A percentile compares a stretch with the other conserved stretches of the same genome.
phyloP scores from a whole-genome alignment of 2,329 filamentous ascomycete genomes.

The Chalaropsis ovoidea region DNA sequence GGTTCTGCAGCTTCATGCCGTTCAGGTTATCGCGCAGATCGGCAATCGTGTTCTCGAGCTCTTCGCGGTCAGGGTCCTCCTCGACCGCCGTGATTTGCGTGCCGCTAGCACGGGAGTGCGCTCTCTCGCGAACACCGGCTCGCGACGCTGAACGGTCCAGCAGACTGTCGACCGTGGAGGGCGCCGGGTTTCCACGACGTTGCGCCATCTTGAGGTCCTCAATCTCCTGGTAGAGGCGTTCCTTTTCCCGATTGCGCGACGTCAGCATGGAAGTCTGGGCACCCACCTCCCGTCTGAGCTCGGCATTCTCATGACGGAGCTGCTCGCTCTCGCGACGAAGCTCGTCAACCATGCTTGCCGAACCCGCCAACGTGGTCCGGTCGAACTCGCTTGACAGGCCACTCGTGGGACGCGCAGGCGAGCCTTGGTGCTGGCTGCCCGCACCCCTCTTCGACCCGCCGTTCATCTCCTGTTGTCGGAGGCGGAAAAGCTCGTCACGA shows the following conservation, averaged over 20 bases:
- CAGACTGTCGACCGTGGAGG: slow-evolving; percentile 72
- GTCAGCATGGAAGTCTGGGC: slow-evolving; percentile 97
- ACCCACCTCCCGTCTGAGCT: slow-evolving; percentile 80
- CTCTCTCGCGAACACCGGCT: slow-evolving; percentile 56
- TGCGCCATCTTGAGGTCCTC: slow-evolving; percentile 88
- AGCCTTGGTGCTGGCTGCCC: slow-evolving; percentile 36
- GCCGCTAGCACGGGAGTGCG: slow-evolving; percentile 64
- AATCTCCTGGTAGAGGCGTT: slow-evolving; percentile 90
- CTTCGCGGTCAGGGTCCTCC: slow-evolving; percentile 72
- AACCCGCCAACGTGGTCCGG: slow-evolving; percentile 43
- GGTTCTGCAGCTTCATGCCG: slow-evolving; percentile 76
- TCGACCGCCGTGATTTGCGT: slow-evolving; percentile 51
- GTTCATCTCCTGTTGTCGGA: slow-evolving; percentile 47
- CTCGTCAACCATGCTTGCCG: slow-evolving; percentile 66
- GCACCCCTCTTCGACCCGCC: slow-evolving; percentile 40
- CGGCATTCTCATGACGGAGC: slow-evolving; percentile 82
- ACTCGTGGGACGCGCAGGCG: slow-evolving; percentile 43
- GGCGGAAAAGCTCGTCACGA: slow-evolving; percentile 69
- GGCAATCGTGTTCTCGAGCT: slow-evolving; percentile 73
- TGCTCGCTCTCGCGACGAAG: slow-evolving; percentile 59
- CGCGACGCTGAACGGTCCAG: slow-evolving; percentile 90
- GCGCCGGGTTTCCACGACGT: slow-evolving; percentile 51
- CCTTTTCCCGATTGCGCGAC: slow-evolving; percentile 88
- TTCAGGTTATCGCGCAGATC: slow-evolving; percentile 79
- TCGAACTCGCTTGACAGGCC: slow-evolving; percentile 41